Evolutionary conservation across 306 rosid genomes (phyloP).

Genomic region (Hippophae tibetana): DNA sequence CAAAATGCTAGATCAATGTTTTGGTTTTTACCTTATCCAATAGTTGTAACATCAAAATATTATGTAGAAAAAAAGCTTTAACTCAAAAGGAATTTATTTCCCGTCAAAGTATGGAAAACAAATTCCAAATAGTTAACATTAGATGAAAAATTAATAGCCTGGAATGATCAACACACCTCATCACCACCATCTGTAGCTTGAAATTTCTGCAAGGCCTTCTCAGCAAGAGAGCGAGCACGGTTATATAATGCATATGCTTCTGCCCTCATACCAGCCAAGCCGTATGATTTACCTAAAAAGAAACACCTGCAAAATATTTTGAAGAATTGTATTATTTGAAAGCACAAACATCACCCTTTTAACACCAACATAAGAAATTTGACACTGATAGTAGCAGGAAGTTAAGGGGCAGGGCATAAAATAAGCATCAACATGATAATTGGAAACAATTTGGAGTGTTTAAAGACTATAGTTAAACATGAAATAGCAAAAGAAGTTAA

Average conservation of each 20-base stretch:
- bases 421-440: too few relatives aligned
- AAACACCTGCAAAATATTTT: constrained; percentile 59
- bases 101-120: background rate
- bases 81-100: too few relatives aligned
- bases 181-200: constrained; percentile 15
- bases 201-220: constrained; percentile 30
- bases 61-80: too few relatives aligned
- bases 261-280: constrained; percentile 83
- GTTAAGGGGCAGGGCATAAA: too few relatives aligned
- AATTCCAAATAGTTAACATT: background rate
- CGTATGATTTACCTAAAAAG: constrained; percentile 80
- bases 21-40: too few relatives aligned
- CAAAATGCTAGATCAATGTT: too few relatives aligned
- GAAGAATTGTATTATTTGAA: constrained; percentile 2
- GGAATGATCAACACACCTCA: constrained; percentile 19
- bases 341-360: background rate
- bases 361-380: background rate
- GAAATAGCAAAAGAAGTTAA: too few relatives aligned
- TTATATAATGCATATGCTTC: constrained; percentile 80
- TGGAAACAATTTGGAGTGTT: too few relatives aligned
- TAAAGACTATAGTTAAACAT: too few relatives aligned
- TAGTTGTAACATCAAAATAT: too few relatives aligned
- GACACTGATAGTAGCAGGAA: too few relatives aligned
- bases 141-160: background rate
- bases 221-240: constrained; percentile 54